Evolutionary conservation across 495 filamentous ascomycete genomes (phyloP), one percentile per base, ranked within the genome.

Genomic region (Annulohypoxylon nitens): DNA sequence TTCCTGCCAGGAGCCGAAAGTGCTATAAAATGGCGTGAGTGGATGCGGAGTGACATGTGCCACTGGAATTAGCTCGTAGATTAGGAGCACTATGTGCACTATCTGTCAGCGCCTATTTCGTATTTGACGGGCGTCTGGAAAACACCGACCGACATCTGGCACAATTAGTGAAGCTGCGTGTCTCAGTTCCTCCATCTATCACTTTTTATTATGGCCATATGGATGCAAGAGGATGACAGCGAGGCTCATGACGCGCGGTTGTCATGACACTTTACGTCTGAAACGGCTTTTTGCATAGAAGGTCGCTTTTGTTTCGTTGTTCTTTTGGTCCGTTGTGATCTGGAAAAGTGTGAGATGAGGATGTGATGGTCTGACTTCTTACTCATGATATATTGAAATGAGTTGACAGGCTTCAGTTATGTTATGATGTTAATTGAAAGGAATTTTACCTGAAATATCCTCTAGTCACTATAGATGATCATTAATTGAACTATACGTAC

Each of bases 271-370:
- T 33, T 51, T 51, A 16, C 30, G 18, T 16, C 33, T 48, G 25
- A 14, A 48, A 18, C 61, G 68, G 68, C 25, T 41, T 65, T 61
- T 53, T 54, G 61, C 68, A 70, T 70, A 37, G 23, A 11, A 34
- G 36, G 26, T 61, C 25, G 23, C 58, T 54, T 54, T 55, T 36
- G 30, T 26, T 64, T 20, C 53, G 18, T 53, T 16, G 1, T 5
- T 26, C 0, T 14, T 36, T 64, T 41, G 3, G 18, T 26, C n/a
- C 9, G 20, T 25, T 9, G 12, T 20, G 4, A 26, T 25, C 11
- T 25, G 4, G 11, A 26, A 51, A 51, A 14, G 48, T 12, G 25
- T 26, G 10, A 14, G 20, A 23, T 11, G 2, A 4, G n/a, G 4
- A 51, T 51, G 23, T 51, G 43, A 47, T 47, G 43, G 43, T 9